Evolutionary conservation across 2,329 filamentous ascomycete species (phyloP), one percentile per base, ranked within the genome.

Genomic region (Clarireedia monteithiana): DNA sequence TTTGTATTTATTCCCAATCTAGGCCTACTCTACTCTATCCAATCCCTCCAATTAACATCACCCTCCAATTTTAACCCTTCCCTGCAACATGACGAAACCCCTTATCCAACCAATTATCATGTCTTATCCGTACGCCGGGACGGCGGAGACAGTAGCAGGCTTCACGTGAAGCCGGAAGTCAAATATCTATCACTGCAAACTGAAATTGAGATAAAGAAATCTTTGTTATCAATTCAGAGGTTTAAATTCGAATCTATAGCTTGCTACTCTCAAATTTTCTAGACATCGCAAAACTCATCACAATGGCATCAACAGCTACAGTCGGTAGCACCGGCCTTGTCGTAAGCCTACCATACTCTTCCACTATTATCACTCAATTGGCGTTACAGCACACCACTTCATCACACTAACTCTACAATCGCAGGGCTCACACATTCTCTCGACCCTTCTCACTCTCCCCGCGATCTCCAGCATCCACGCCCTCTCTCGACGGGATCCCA

Each of bases 361-460:
- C 55, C 44, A 23, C 20, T 1, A 12, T 24, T 49, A 24, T n/a
- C 20, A 7, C 36, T 15, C 40, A 30, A 30, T 20, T 26, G 6
- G 6, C 20, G 34, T 48, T 40, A 15, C 14, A 47, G 36, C 42
- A 34, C 20, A 40, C 10, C 26, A 40, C 44, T 46, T 17, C n/a
- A 50, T n/a, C 26, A 27, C 26, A 46, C 50, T 58, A 57, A 62
- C 14, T 49, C 52, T 56, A 40, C 46, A 49, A 34, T 26, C 17
- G 17, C 57, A 68, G 66, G 91, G 92, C 68, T 82, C 81, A 52
- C 76, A 88, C 68, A 91, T 96, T 69, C 83, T 96, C 67, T 71
- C 74, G 6, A 76, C 74, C n/a, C 76, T 89, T 47, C 77, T 89
- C 64, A 68, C 77, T 14, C 72, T 77, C 54, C 73, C 78, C 45